Percentiles rank a stretch among this genome's conserved stretches.
phyloP scores from a whole-genome alignment of 495 filamentous ascomycete species.

The Oidiodendron maius region DNA sequence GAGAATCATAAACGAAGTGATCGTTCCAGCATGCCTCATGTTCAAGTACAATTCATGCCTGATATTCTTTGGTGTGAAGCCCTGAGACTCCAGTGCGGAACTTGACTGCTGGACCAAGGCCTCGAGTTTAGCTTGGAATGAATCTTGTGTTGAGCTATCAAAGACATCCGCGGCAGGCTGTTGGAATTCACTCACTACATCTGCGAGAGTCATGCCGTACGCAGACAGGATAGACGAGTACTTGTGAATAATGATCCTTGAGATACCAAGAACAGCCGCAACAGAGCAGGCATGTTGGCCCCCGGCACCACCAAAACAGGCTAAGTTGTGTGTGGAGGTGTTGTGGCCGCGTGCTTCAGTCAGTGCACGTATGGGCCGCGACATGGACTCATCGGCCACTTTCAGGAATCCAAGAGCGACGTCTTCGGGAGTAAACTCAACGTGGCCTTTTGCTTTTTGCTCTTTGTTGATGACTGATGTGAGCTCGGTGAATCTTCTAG shows the following conservation, averaged over 20 bases:
- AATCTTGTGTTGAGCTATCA: background rate
- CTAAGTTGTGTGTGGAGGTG: constrained; percentile 44
- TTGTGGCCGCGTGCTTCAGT: constrained; percentile 47
- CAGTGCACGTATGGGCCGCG: constrained; percentile 46
- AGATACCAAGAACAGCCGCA: constrained; percentile 25
- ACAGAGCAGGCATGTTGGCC: constrained; percentile 45
- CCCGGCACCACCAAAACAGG: constrained; percentile 49
- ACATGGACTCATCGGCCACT: constrained; percentile 51
- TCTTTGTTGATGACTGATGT: constrained; percentile 37
- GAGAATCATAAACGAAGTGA: constrained; percentile 46
- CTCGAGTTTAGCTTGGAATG: background rate
- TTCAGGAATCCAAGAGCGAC: constrained; percentile 46
- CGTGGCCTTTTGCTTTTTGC: constrained; percentile 29
- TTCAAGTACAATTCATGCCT: constrained; percentile 46
- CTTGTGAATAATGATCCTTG: constrained; percentile 48
- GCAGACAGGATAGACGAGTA: constrained; percentile 47
- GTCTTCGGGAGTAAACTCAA: constrained; percentile 25
- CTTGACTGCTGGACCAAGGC: background rate
- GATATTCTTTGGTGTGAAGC: constrained; percentile 35
- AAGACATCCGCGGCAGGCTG: constrained; percentile 38
- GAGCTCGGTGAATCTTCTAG: constrained; percentile 16
- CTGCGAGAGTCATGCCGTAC: constrained; percentile 47
- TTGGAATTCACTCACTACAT: constrained; percentile 46
- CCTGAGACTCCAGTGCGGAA: constrained; percentile 16
- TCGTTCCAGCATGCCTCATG: constrained; percentile 47